Conservation (phyloP, 192 early-diverging fungal species). For the Umbelopsis vinacea region DNA sequence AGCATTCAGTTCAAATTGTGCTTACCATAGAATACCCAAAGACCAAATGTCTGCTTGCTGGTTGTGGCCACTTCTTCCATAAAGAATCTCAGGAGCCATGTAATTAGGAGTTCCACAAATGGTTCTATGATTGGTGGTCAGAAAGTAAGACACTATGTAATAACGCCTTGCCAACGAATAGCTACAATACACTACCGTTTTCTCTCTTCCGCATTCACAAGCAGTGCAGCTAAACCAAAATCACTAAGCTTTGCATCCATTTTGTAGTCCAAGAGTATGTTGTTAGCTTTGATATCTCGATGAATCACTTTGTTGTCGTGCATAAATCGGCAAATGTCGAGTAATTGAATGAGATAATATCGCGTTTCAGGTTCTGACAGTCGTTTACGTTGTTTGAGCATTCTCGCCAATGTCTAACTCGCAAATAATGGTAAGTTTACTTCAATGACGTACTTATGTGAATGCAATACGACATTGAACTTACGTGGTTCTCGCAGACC, state of each 20-base stretch:
- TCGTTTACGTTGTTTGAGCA: constrained; percentile 76
- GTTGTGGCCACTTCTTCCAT: constrained; percentile 82
- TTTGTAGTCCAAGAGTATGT: constrained; percentile 81
- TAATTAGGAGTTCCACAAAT: constrained; percentile 98
- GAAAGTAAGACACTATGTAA: neutral
- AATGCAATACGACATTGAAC: neutral
- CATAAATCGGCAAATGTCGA: constrained; percentile 81
- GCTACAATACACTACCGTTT: constrained; percentile 70
- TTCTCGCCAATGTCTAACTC: constrained; percentile 78
- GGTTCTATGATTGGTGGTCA: constrained; percentile 54
- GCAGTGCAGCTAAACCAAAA: constrained; percentile 90
- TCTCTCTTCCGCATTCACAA: constrained; percentile 80
- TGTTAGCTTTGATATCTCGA: constrained; percentile 95
- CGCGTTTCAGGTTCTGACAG: constrained; percentile 91
- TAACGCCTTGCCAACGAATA: neutral
- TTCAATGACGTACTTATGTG: neutral
- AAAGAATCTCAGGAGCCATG: constrained; percentile 95
- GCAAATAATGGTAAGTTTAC: neutral
- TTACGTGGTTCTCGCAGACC: constrained; percentile 84
- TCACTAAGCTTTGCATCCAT: constrained; percentile 93
- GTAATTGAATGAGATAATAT: constrained; percentile 83
- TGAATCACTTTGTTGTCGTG: constrained; percentile 85
- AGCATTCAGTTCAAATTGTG: neutral
- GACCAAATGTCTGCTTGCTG: constrained; percentile 97
- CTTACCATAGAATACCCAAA: constrained; percentile 85